Percentiles rank a stretch among this genome's conserved stretches.
phyloP scores from a whole-genome alignment of 257 asterid genomes.

The Nicotiana tabacum region DNA sequence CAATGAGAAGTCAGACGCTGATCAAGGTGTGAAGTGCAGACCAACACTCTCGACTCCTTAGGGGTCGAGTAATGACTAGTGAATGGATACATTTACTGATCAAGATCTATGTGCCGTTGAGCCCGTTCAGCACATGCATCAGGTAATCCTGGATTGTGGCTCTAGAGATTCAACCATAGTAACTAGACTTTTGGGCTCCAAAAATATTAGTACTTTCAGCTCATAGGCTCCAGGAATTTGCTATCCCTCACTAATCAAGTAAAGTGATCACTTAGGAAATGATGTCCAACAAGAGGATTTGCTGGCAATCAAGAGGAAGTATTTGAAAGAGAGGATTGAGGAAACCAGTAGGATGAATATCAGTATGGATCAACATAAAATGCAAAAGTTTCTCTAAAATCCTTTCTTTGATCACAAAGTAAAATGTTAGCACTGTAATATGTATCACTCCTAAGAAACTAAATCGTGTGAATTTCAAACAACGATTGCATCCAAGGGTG shows the following conservation, averaged over 20 bases:
- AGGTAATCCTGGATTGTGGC: not conserved
- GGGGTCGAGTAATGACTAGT: not conserved
- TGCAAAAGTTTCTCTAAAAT: not conserved
- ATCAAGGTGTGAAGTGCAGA: not conserved
- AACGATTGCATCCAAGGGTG: not conserved
- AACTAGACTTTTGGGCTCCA: not conserved
- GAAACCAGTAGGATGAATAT: not conserved
- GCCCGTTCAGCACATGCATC: not conserved
- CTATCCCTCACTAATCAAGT: not conserved
- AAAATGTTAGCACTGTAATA: not conserved
- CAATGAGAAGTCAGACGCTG: not conserved
- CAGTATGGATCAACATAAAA: not conserved
- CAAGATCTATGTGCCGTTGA: not conserved
- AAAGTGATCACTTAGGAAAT: not conserved
- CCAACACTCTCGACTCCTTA: not conserved
- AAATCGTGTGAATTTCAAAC: not conserved
- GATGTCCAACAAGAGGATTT: conserved; percentile 6
- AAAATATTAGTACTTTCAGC: not conserved
- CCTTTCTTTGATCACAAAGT: not conserved
- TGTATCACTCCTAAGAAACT: not conserved
- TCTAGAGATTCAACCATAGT: not conserved
- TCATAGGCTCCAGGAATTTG: not conserved
- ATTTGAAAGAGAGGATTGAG: not conserved
- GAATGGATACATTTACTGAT: not conserved
- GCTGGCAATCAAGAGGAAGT: not conserved